Evolutionary conservation across 2,329 filamentous ascomycete species (phyloP).

Genomic region (Exophiala spinifera): DNA sequence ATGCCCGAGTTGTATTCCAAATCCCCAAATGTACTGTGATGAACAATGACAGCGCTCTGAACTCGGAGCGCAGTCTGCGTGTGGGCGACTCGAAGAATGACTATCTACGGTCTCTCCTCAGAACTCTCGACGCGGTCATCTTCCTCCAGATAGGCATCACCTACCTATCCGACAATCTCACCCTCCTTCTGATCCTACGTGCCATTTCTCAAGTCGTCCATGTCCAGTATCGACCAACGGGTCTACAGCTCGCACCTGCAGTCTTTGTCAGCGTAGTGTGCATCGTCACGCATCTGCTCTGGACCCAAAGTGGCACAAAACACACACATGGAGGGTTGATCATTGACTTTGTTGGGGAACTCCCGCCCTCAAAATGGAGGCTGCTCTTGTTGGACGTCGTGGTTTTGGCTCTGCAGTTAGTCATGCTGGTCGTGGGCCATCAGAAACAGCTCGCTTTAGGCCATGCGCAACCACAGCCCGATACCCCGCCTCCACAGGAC

Average conservation of each 20-base stretch:
- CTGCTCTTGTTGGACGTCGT: constrained; percentile 54
- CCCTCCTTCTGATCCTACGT: constrained; percentile 51
- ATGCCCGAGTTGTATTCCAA: background rate
- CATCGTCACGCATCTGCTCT: constrained; percentile 56
- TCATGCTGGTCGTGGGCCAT: constrained; percentile 55
- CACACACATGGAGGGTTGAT: constrained; percentile 60
- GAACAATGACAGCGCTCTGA: constrained; percentile 14
- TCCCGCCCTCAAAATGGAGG: constrained; percentile 53
- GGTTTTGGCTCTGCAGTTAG: constrained; percentile 54
- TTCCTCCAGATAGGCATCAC: constrained; percentile 60
- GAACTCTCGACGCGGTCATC: constrained; percentile 57
- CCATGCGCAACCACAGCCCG: constrained; percentile 20
- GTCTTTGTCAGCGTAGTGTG: constrained; percentile 55
- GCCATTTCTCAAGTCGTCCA: constrained; percentile 56
- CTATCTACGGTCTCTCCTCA: constrained; percentile 55
- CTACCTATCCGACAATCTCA: constrained; percentile 62
- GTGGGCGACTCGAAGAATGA: constrained; percentile 40
- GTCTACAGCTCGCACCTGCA: constrained; percentile 52
- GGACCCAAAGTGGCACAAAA: constrained; percentile 47
- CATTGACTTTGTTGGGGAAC: constrained; percentile 64
- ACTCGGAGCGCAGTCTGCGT: constrained; percentile 13
- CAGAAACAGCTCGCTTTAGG: constrained; percentile 46
- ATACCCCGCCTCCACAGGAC: constrained; percentile 45
- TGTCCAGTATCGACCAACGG: constrained; percentile 57
- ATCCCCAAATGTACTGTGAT: background rate